phyloP scores from a whole-genome alignment of 1,139 yeast genomes.

The Pichia sp. region DNA sequence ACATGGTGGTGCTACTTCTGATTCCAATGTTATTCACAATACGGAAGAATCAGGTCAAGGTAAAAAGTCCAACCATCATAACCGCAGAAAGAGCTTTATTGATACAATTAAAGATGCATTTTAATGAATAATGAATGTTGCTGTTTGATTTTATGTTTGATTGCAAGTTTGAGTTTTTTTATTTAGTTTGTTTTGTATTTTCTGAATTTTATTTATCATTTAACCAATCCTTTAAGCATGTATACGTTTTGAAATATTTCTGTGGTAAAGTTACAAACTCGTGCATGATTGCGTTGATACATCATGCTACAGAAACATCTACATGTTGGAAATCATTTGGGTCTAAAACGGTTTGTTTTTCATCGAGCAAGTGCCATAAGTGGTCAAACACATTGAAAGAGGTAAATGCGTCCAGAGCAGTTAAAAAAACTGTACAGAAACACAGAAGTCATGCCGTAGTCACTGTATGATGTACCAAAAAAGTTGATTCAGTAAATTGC shows the following conservation, averaged over 20 bases:
- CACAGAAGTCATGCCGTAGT: too few relatives aligned
- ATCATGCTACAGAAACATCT: too few relatives aligned
- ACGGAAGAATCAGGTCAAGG: neutral
- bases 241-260: neutral
- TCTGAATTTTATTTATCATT: neutral
- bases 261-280: too few relatives aligned
- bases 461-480: too few relatives aligned
- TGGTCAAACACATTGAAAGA: too few relatives aligned
- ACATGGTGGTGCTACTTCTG: neutral
- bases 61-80: neutral
- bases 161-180: neutral
- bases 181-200: neutral
- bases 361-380: too few relatives aligned
- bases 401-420: too few relatives aligned
- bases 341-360: too few relatives aligned
- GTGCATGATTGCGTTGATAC: too few relatives aligned
- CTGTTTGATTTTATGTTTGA: neutral
- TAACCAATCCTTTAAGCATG: neutral
- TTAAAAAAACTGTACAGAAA: too few relatives aligned
- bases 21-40: neutral
- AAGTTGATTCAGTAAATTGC: too few relatives aligned
- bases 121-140: neutral
- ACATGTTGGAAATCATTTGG: too few relatives aligned
- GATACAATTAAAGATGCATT: slow-evolving; percentile 8
- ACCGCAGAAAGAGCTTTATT: slow-evolving; percentile 8